phyloP scores from a whole-genome alignment of 306 rosid species.

The Trifolium subterraneum region DNA sequence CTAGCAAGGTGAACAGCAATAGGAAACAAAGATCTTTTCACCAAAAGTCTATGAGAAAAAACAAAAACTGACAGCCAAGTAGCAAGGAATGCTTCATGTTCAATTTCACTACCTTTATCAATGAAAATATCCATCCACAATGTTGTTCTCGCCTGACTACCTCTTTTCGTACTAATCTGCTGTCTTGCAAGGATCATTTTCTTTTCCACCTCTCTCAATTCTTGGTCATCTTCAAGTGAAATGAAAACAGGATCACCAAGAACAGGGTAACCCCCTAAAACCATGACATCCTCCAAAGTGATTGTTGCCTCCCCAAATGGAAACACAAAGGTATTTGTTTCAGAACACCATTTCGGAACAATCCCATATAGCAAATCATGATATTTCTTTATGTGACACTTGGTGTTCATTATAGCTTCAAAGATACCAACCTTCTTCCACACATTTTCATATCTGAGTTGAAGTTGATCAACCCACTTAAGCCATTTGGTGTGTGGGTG shows the following conservation, averaged over 20 bases:
- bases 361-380: not conserved
- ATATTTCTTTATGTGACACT: not conserved
- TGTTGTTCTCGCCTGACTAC: not conserved
- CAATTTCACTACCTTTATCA: not conserved
- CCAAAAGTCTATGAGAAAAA: not conserved
- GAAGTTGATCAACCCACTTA: not conserved
- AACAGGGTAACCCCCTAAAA: not conserved
- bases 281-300: not conserved
- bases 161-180: too few species aligned
- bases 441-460: not conserved
- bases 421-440: not conserved
- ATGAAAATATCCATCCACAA: not conserved
- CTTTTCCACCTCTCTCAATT: not conserved
- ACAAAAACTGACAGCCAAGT: not conserved
- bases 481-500: not conserved
- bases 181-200: not conserved
- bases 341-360: not conserved
- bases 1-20: not conserved
- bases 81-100: not conserved
- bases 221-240: not conserved
- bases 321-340: not conserved
- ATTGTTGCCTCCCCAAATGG: not conserved
- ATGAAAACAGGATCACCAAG: not conserved
- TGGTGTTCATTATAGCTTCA: not conserved
- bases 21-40: not conserved